These are phyloP conservation scores for Tripidium arundinaceum DNA, from an alignment of 202 grass and related monocot genomes.

Conservation along the genomic window DNA sequence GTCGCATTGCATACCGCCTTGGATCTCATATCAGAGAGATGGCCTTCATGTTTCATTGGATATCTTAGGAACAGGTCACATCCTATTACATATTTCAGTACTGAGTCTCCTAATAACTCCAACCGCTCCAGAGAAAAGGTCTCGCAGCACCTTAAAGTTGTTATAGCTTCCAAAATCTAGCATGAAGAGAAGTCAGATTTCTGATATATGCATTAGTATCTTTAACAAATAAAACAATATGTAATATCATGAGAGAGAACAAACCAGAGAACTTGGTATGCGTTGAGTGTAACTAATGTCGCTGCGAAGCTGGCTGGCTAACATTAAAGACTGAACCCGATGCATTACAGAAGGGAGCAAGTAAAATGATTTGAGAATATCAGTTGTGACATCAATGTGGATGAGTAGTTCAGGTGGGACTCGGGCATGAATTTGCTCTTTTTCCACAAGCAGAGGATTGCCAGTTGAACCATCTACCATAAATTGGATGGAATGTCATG, in stretches of 20 bases:
- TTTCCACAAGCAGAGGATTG: constrained; percentile 34
- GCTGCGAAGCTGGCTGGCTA: constrained; percentile 72
- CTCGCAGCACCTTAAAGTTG: constrained; percentile 73
- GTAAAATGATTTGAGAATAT: constrained; percentile 93
- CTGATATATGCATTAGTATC: neutral
- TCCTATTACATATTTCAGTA: constrained; percentile 83
- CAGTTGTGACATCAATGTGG: constrained; percentile 58
- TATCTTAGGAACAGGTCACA: constrained; percentile 73
- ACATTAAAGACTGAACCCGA: constrained; percentile 73
- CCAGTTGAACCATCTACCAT: constrained; percentile 52
- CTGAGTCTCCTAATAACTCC: constrained; percentile 84
- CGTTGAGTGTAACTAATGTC: constrained; percentile 56
- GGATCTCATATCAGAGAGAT: constrained; percentile 65
- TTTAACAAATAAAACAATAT: constrained; percentile 26
- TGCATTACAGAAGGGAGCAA: constrained; percentile 96
- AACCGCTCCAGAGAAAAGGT: constrained; percentile 87
- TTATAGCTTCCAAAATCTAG: constrained; percentile 95
- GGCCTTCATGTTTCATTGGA: constrained; percentile 78
- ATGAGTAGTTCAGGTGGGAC: constrained; percentile 90
- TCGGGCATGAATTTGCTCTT: constrained; percentile 57
- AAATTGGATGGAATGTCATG: constrained; percentile 25
- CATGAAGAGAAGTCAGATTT: constrained; percentile 23
- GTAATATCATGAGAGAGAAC: constrained; percentile 19
- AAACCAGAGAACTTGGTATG: constrained; percentile 72
- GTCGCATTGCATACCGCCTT: constrained; percentile 72